phyloP scores from a whole-genome alignment of 495 filamentous ascomycete species.

The Terfezia boudieri region DNA sequence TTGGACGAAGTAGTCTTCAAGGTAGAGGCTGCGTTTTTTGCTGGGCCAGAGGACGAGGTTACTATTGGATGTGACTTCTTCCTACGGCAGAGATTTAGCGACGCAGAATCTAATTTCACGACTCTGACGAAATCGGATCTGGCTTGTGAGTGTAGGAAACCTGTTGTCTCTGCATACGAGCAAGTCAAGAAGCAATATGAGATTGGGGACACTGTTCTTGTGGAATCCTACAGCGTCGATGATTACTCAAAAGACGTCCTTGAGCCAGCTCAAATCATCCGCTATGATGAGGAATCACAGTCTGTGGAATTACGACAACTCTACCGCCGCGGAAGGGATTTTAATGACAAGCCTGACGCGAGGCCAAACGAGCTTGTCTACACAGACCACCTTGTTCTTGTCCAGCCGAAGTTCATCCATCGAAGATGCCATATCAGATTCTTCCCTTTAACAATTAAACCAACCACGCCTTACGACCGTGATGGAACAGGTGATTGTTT shows the following conservation, averaged over 20 bases:
- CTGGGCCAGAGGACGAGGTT: slow-evolving; percentile 19
- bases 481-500: slow-evolving; percentile 41
- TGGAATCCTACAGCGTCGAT: slow-evolving; percentile 6
- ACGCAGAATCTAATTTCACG: slow-evolving; percentile 29
- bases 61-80: slow-evolving; percentile 28
- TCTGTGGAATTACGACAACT: slow-evolving; percentile 13
- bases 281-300: slow-evolving; percentile 20
- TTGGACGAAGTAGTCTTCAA: slow-evolving; percentile 29
- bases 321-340: slow-evolving; percentile 23
- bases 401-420: slow-evolving; percentile 23
- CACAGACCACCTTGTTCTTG: slow-evolving; percentile 24
- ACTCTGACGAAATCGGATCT: slow-evolving; percentile 28
- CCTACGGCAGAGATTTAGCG: slow-evolving; percentile 41
- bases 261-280: slow-evolving; percentile 34
- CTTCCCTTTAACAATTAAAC: slow-evolving; percentile 22
- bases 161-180: slow-evolving; percentile 1
- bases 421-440: slow-evolving; percentile 37
- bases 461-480: slow-evolving; percentile 40
- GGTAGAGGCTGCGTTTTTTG: slow-evolving; percentile 34
- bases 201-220: slow-evolving; percentile 35
- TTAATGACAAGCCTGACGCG: background rate
- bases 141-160: background rate
- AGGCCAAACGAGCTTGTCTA: slow-evolving; percentile 46
- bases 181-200: slow-evolving; percentile 14
- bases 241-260: slow-evolving; percentile 15